Base-by-base conservation (phyloP, 805 yeast genomes). In the Yamadazyma ubonensis region DNA sequence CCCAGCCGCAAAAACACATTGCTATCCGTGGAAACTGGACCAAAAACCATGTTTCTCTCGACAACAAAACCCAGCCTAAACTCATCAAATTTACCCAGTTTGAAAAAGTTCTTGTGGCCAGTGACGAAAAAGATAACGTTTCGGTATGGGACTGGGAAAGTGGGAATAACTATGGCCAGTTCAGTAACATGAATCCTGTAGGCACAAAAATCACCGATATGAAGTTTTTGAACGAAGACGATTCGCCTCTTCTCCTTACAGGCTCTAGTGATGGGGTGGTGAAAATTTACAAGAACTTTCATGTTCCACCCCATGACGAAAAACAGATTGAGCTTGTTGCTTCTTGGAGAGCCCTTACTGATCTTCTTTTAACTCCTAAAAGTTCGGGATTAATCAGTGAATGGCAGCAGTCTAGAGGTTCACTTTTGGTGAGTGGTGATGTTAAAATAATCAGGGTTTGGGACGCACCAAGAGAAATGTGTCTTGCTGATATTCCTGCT, bases 321-420 rank as follows among this genome's bases (percentile, higher is more conserved):
- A 44, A 49, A 5, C 50, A 52, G 7, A 70, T 81, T 6, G 83
- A 83, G 50, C 61, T 87, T 38, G 79, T 89, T 2, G 76, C 96
- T 0, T 78, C 96, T 0, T 93, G 98, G 97, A 76, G 96, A 58
- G 96, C 96, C 0, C 70, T 93, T 42, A 84, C 95, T 0, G 96
- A 90, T 58, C 71, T 91, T 54, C 64, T 88, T 12, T 70, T 88
- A 18, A 83, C 95, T 0, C 86, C 91, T 18, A 75, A 86, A 52
- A 82, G 89, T 19, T 79, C 87, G 11, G 96, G 96, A 3, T 66
- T 91, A 38, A 75, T 88, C 14, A 79, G 90, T 8, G 98, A 93
- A 50, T 93, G 99, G 99, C 98, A 91, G 59, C 99, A 93, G 56
- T 83, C 93, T 32, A 70, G 96, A 44, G 99, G 99, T 0, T 79